These are phyloP conservation scores for bread wheat (Triticum aestivum) DNA, from an alignment of 176 grass and related monocot genomes.

Conservation along the genomic window DNA sequence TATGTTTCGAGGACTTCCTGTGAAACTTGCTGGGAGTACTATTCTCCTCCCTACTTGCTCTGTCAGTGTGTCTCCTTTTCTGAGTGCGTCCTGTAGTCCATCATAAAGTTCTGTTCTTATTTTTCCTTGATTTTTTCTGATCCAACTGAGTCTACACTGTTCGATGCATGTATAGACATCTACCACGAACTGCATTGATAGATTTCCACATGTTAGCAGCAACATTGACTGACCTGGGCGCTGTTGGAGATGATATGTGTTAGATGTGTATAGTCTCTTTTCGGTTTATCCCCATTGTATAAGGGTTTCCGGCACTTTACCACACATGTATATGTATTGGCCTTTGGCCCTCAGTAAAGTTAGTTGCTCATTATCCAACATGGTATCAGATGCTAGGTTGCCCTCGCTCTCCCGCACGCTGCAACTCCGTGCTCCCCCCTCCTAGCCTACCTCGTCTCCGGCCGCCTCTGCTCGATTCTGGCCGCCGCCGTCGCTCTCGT, in stretches of 20 bases:
- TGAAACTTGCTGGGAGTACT: constrained; percentile 27
- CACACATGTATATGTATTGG: too few relatives aligned
- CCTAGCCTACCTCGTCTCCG: too few relatives aligned
- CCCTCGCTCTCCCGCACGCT: too few relatives aligned
- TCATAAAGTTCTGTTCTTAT: constrained; percentile 18
- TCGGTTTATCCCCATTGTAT: too few relatives aligned
- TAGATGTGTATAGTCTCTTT: too few relatives aligned
- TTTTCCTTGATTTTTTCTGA: not conserved
- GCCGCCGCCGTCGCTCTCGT: too few relatives aligned
- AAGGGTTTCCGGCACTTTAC: too few relatives aligned
- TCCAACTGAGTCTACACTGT: not conserved
- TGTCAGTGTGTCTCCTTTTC: constrained; percentile 12
- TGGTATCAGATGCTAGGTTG: too few relatives aligned
- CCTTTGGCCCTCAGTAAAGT: too few relatives aligned
- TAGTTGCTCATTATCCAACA: too few relatives aligned
- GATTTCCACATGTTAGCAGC: constrained; percentile 1
- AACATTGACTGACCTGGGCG: not conserved
- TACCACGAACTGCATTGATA: constrained; percentile 2
- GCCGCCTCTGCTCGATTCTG: too few relatives aligned
- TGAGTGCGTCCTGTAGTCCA: constrained; percentile 4
- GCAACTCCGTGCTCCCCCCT: too few relatives aligned
- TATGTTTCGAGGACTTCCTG: constrained; percentile 24
- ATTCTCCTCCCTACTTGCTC: constrained; percentile 19
- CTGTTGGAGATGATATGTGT: not conserved
- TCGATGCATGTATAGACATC: constrained; percentile 8